Evolutionary conservation across 257 asterid genomes (phyloP), one percentile per base, ranked within the genome.

Genomic region (Ehretia macrophylla): DNA sequence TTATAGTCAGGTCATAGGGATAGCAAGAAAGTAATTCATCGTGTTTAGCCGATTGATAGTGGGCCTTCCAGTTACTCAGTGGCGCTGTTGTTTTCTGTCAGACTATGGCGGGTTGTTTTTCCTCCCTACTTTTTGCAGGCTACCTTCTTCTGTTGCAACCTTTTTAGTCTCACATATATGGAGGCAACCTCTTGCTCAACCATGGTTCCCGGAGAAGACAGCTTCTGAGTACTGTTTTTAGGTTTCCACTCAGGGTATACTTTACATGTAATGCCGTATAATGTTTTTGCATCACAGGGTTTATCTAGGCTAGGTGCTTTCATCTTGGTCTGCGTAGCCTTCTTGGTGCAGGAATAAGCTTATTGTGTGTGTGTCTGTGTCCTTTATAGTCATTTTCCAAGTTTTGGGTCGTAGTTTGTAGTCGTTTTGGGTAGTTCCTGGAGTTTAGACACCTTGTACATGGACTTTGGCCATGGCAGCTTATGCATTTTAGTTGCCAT

Each of bases 401-500:
- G 47, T 42, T 42, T 4, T 4, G 47, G 12, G 47, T 42, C 16
- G 11, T 42, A 42, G 47, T 42, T 11, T 14, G 16, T 32, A 17
- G 47, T 42, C 8, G 47, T 10, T 42, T 42, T 42, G 47, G 47
- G 12, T 2, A 10, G 16, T 42, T 42, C 47, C 14, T 11, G 47
- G 35, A 27, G 16, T 42, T 42, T 10, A 10, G 47, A 10, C 16
- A 42, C 47, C 16, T 14, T 27, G 35, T 56, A 22, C 60, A n/a
- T 32, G 42, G 60, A 35, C 47, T 42, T 42, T 42, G 47, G 47
- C 47, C 47, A 42, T 42, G 47, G 47, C 14, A 42, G 16, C 11
- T 42, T 42, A 27, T 6, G 35, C 35, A 10, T 32, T 55, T 46
- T 51, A 73, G 72, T 70, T 77, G 81, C 76, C 71, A 64, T 64